Evolutionary conservation across 1,284 basidiomycete species (phyloP).

Genomic region (Pterulicium gracile): DNA sequence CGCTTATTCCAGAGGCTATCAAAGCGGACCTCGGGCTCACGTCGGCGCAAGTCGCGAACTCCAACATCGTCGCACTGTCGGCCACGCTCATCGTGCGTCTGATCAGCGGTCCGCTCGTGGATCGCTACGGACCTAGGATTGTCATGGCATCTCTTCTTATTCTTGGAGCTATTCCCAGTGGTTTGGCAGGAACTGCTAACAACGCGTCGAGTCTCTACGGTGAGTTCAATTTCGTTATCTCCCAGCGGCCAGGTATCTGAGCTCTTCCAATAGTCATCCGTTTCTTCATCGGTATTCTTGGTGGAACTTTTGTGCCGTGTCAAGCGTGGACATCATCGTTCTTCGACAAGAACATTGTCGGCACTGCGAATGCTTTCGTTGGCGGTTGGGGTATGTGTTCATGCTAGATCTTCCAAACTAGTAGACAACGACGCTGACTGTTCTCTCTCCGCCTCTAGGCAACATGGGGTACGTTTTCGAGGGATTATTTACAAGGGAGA

Average conservation of each 20-base stretch:
- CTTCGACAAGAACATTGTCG: slow-evolving; percentile 51
- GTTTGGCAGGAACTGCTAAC: slow-evolving; percentile 42
- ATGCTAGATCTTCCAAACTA: too few species aligned
- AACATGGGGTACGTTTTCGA: too few species aligned
- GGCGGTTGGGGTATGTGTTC: slow-evolving; percentile 42
- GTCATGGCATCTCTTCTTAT: slow-evolving; percentile 51
- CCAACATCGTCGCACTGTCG: slow-evolving; percentile 46
- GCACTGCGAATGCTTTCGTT: slow-evolving; percentile 41
- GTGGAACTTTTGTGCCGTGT: slow-evolving; percentile 48
- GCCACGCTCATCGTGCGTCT: slow-evolving; percentile 43
- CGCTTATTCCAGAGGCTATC: slow-evolving; percentile 51
- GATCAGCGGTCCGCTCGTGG: slow-evolving; percentile 44
- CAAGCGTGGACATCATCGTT: slow-evolving; percentile 50
- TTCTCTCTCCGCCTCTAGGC: too few species aligned
- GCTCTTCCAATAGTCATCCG: slow-evolving; percentile 13
- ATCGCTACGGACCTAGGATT: slow-evolving; percentile 47
- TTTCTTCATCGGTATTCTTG: slow-evolving; percentile 34
- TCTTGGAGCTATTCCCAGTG: slow-evolving; percentile 53
- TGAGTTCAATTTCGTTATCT: slow-evolving; percentile 43
- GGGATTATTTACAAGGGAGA: too few species aligned
- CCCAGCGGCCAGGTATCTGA: slow-evolving; percentile 11
- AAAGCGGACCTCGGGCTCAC: slow-evolving; percentile 44
- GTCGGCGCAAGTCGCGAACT: slow-evolving; percentile 36
- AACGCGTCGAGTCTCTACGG: slow-evolving; percentile 35
- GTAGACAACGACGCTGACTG: too few species aligned